A percentile compares a stretch with the other conserved stretches of the same genome.
Evolutionary conservation across 768 basidiomycete genomes (phyloP).

Genomic region (Pleurotus cornucopiae): DNA sequence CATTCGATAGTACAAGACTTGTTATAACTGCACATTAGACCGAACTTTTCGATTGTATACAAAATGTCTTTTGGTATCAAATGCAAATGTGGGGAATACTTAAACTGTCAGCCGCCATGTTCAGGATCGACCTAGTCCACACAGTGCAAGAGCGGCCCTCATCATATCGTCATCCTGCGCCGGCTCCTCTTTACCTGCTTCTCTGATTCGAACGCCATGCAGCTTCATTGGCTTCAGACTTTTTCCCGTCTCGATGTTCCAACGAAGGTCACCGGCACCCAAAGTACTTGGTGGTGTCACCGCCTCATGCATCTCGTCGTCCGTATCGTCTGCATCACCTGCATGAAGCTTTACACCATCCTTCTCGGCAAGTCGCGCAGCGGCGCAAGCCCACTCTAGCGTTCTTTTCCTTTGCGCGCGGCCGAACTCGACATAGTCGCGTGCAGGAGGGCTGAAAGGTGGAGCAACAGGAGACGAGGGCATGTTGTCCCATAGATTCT

Average conservation of each 20-base stretch:
- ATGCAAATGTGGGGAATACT: too few relatives aligned
- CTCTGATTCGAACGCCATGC: neutral
- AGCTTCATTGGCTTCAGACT: neutral
- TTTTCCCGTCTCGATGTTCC: slow-evolving; percentile 19
- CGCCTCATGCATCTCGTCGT: slow-evolving; percentile 61
- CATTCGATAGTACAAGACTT: too few relatives aligned
- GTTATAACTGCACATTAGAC: neutral
- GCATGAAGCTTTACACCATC: slow-evolving; percentile 18
- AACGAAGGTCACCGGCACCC: slow-evolving; percentile 34
- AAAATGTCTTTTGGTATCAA: neutral
- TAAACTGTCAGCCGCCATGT: too few relatives aligned
- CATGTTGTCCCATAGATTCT: slow-evolving; percentile 49
- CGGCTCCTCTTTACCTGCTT: slow-evolving; percentile 12
- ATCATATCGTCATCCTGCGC: slow-evolving; percentile 62
- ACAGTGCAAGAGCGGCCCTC: slow-evolving; percentile 65
- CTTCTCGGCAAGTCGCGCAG: slow-evolving; percentile 46
- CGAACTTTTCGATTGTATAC: neutral
- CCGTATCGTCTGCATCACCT: slow-evolving; percentile 35
- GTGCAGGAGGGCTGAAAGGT: slow-evolving; percentile 46
- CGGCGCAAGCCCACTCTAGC: slow-evolving; percentile 75
- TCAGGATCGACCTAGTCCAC: slow-evolving; percentile 41
- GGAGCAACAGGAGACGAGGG: slow-evolving; percentile 59
- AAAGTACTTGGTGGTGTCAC: slow-evolving; percentile 59
- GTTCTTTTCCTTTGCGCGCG: slow-evolving; percentile 46
- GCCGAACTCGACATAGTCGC: slow-evolving; percentile 44